These are phyloP conservation scores for Oenanthe sinensis DNA, from an alignment of 129 eudicot genomes.

Conservation along the genomic window DNA sequence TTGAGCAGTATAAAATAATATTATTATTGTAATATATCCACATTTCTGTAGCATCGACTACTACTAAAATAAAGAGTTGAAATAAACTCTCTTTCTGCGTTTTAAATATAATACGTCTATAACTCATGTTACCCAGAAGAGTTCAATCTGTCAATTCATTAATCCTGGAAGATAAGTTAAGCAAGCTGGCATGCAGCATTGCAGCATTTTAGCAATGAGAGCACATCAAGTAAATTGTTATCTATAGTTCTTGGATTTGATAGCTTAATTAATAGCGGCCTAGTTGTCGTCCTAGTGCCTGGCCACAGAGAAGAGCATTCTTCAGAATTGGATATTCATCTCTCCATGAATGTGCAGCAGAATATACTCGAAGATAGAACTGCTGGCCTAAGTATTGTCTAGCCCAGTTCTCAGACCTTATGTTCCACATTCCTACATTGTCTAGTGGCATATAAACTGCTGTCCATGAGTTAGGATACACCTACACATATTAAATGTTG, in stretches of 20 bases:
- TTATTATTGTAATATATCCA: neutral
- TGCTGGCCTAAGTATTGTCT: slow-evolving; percentile 74
- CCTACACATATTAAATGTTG: slow-evolving; percentile 20
- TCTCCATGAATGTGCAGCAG: slow-evolving; percentile 53
- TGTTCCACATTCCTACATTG: slow-evolving; percentile 77
- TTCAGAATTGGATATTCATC: slow-evolving; percentile 35
- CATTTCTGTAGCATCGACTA: neutral
- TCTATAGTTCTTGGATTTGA: neutral
- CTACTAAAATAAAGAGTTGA: neutral
- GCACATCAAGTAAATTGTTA: neutral
- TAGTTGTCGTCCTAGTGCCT: slow-evolving; percentile 26
- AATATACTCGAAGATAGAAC: slow-evolving; percentile 62
- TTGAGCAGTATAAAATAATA: neutral
- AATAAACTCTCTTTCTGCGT: too few species aligned
- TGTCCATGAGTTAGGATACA: slow-evolving; percentile 68
- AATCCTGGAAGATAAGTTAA: neutral
- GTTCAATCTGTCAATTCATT: neutral
- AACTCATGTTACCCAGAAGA: neutral
- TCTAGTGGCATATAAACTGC: slow-evolving; percentile 64
- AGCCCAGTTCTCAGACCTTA: slow-evolving; percentile 64
- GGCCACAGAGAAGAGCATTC: slow-evolving; percentile 33
- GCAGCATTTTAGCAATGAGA: neutral
- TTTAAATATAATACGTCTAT: too few species aligned
- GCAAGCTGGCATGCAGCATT: neutral
- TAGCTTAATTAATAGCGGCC: neutral